Conservation (phyloP, 768 basidiomycete species). For the Tricholoma matsutake region DNA sequence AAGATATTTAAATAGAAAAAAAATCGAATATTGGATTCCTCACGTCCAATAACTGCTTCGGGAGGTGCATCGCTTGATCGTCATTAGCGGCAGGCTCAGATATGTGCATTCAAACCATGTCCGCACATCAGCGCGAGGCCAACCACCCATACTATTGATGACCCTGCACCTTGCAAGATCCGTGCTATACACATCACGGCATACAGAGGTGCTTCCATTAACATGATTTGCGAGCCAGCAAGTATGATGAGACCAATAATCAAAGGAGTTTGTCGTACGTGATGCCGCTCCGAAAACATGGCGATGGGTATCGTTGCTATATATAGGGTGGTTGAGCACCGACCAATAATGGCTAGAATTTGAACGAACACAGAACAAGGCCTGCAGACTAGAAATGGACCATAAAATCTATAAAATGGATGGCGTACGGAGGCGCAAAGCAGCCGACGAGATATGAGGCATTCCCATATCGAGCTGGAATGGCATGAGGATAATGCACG, state of each 20-base stretch:
- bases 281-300: slow-evolving; percentile 49
- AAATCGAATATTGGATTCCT: slow-evolving; percentile 16
- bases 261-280: slow-evolving; percentile 45
- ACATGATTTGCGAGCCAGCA: slow-evolving; percentile 52
- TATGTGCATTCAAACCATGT: neutral
- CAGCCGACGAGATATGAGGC: slow-evolving; percentile 53
- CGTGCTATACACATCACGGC: slow-evolving; percentile 57
- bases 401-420: neutral
- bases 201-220: slow-evolving; percentile 61
- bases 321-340: slow-evolving; percentile 9
- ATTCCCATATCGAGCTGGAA: slow-evolving; percentile 50
- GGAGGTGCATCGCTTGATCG: slow-evolving; percentile 45
- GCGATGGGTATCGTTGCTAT: slow-evolving; percentile 58
- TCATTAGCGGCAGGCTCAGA: neutral
- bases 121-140: slow-evolving; percentile 56
- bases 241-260: slow-evolving; percentile 48
- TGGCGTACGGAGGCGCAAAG: slow-evolving; percentile 53
- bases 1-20: neutral
- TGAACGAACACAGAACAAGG: slow-evolving; percentile 45
- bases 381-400: slow-evolving; percentile 45
- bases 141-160: slow-evolving; percentile 61
- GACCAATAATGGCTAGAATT: neutral
- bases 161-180: slow-evolving; percentile 56
- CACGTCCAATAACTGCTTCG: slow-evolving; percentile 45
- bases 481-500: slow-evolving; percentile 59